Evolutionary conservation across 2,329 filamentous ascomycete genomes (phyloP).

Genomic region (Verticillium nonalfalfae): DNA sequence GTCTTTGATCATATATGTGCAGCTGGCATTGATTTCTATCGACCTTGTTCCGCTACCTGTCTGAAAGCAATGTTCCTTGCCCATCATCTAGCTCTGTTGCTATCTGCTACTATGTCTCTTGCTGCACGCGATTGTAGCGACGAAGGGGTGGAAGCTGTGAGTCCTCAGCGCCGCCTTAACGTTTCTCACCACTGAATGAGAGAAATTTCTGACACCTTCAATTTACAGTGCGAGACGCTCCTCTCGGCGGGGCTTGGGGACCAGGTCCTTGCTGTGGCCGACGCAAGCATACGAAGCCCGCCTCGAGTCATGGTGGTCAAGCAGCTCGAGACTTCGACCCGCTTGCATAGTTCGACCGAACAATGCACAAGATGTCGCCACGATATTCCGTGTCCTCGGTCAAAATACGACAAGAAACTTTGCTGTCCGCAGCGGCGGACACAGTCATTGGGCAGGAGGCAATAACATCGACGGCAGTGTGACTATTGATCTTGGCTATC

Average conservation of each 20-base stretch:
- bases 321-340: constrained; percentile 12
- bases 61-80: not conserved
- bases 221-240: constrained; percentile 7
- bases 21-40: too few relatives aligned
- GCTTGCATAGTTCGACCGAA: constrained; percentile 18
- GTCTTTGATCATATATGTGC: too few relatives aligned
- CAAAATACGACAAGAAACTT: constrained; percentile 22
- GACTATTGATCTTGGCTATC: constrained; percentile 33
- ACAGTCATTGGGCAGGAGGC: constrained; percentile 31
- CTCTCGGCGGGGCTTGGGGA: constrained; percentile 2
- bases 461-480: constrained; percentile 34
- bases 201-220: not conserved
- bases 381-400: constrained; percentile 8
- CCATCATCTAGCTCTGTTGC: not conserved
- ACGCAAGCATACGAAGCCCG: constrained; percentile 6
- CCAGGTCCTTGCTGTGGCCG: constrained; percentile 1
- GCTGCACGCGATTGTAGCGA: not conserved
- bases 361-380: constrained; percentile 15
- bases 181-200: not conserved
- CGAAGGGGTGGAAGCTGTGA: not conserved
- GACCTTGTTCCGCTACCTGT: not conserved
- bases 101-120: not conserved
- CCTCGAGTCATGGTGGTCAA: constrained; percentile 11
- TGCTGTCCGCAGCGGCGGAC: constrained; percentile 38
- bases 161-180: not conserved